Evolutionary conservation across 2,329 filamentous ascomycete genomes (phyloP).

Genomic region (Chalaropsis ovoidea): DNA sequence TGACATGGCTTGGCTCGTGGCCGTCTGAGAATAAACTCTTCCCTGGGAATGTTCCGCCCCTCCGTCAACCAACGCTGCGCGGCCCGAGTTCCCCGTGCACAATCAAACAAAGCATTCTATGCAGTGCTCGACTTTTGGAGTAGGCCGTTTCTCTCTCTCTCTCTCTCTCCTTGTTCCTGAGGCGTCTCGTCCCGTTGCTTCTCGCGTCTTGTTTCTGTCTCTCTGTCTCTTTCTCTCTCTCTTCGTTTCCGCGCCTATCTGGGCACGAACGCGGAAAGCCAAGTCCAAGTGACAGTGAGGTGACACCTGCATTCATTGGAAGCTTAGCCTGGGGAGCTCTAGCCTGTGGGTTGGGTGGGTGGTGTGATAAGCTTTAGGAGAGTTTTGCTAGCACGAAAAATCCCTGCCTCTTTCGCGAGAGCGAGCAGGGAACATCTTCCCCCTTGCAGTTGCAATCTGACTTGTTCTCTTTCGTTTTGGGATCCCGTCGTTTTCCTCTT

Average conservation of each 20-base stretch:
- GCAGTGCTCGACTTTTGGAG: no score
- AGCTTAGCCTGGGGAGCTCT: background rate
- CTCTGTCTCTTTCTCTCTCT: background rate
- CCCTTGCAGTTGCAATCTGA: no score
- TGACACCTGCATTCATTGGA: background rate
- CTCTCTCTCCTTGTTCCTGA: no score
- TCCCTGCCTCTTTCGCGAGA: background rate
- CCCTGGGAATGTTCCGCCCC: no score
- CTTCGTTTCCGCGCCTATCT: background rate
- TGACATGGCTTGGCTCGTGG: background rate
- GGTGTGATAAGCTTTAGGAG: constrained; percentile 12
- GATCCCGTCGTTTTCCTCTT: background rate
- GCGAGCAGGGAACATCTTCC: background rate
- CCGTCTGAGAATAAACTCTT: background rate
- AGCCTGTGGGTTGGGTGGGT: background rate
- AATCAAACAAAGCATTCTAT: no score
- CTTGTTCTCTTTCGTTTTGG: no score
- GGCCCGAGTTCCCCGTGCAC: background rate
- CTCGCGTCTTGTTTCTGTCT: background rate
- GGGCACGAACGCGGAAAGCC: no score
- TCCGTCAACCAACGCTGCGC: no score
- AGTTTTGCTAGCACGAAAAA: background rate
- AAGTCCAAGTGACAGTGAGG: background rate
- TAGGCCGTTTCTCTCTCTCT: no score
- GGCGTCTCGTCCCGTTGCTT: background rate